phyloP scores from a whole-genome alignment of 2,329 filamentous ascomycete species.

The Neurospora sp. region DNA sequence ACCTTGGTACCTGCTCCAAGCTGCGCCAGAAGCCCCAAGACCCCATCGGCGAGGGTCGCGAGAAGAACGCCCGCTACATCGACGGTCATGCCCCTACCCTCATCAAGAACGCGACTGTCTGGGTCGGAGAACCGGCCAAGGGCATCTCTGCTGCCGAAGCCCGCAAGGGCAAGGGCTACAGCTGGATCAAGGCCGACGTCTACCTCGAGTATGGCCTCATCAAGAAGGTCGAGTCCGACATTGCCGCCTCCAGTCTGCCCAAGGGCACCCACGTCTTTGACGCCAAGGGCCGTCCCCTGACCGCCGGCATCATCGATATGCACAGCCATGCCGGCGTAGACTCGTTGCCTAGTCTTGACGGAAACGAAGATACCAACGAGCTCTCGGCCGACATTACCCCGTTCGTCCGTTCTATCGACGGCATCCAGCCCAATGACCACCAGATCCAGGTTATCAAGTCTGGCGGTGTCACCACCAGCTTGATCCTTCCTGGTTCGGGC shows the following conservation, averaged over 20 bases:
- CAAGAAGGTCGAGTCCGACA: slow-evolving; percentile 36
- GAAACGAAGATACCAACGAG: slow-evolving; percentile 53
- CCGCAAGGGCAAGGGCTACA: slow-evolving; percentile 46
- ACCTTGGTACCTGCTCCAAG: slow-evolving; percentile 44
- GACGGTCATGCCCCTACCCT: slow-evolving; percentile 49
- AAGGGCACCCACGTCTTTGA: slow-evolving; percentile 42
- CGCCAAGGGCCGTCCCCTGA: slow-evolving; percentile 50
- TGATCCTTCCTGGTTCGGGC: slow-evolving; percentile 57
- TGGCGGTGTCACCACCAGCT: slow-evolving; percentile 59
- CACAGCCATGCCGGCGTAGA: slow-evolving; percentile 56
- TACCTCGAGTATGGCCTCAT: slow-evolving; percentile 53
- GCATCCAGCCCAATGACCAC: slow-evolving; percentile 50
- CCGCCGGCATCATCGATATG: slow-evolving; percentile 61
- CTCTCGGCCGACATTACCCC: slow-evolving; percentile 54
- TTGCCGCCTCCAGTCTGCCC: slow-evolving; percentile 32
- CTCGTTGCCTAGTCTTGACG: slow-evolving; percentile 43
- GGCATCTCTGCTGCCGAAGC: slow-evolving; percentile 45
- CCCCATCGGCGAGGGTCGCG: slow-evolving; percentile 44
- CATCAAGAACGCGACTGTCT: slow-evolving; percentile 57
- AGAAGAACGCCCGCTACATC: slow-evolving; percentile 50
- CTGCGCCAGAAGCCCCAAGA: slow-evolving; percentile 45
- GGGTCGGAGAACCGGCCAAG: slow-evolving; percentile 49
- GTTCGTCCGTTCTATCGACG: slow-evolving; percentile 57
- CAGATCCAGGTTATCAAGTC: slow-evolving; percentile 62
- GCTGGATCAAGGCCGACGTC: slow-evolving; percentile 51